Base-by-base conservation (phyloP, 441 rosid species). In the Adansonia rubrostipa region DNA sequence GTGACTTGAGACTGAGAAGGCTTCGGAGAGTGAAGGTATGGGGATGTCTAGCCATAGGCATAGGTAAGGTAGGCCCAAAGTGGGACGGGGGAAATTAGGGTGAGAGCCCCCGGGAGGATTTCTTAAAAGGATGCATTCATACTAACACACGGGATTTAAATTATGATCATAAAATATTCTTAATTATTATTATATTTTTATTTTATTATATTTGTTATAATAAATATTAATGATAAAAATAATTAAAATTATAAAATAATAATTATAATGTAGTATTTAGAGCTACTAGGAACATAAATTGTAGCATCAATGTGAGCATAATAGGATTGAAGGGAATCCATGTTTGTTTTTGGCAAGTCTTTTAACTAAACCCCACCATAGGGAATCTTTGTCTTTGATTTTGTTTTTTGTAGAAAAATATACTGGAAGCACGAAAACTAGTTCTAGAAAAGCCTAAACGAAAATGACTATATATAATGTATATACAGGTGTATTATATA, bases 241-340 rank as follows among this genome's bases (percentile, higher is more conserved):
- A 36, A 36, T 36, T 36, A 36, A 36, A 36, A 36, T 4, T 4
- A 4, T 36, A 36, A 36, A 36, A 2, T 36, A 36, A 36, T 4
- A 36, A 36, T 36, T 4, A 4, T 36, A 36, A 36, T 4, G 5
- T 36, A 2, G 5, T 36, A 36, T 36, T 36, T 36, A 33, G 62
- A 69, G 14, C 50, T 58, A 36, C 64, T 62, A 42, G 58, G 74
- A 78, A 78, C 78, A 83, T 9, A 66, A 62, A 71, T 24, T 28
- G 79, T 64, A 51, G 60, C 77, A 19, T 70, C 6, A 9, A 57
- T 53, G 75, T 57, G 80, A 75, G 73, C 79, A 80, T 76, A 69
- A 76, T 50, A 22, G 80, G 84, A 86, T 84, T 78, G 85, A 80
- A 65, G 62, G 71, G 88, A 86, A 86, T 86, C 84, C 24, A 24